Percentiles rank a stretch among this genome's conserved stretches.
These are phyloP conservation scores for Torulaspora delbrueckii DNA, from an alignment of 805 yeast species.

Conservation along the genomic window DNA sequence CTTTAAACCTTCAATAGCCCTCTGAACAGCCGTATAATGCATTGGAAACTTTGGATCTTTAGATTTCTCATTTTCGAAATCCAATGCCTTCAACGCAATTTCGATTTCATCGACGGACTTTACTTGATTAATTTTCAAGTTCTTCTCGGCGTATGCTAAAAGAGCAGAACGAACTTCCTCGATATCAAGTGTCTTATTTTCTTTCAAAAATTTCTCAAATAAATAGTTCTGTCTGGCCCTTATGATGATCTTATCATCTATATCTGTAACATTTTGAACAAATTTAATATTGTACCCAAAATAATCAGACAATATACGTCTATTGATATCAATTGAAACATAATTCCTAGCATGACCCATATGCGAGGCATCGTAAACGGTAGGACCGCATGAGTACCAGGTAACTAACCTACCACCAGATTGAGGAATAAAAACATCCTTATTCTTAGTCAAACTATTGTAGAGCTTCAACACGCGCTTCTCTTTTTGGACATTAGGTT, in stretches of 20 bases:
- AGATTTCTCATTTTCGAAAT: slow-evolving; percentile 46
- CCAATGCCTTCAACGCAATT: slow-evolving; percentile 32
- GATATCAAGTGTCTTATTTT: slow-evolving; percentile 31
- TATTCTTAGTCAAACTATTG: slow-evolving; percentile 79
- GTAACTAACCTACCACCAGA: slow-evolving; percentile 56
- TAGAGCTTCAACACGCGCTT: slow-evolving; percentile 56
- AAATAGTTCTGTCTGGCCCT: slow-evolving; percentile 88
- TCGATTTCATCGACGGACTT: neutral
- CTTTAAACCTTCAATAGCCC: slow-evolving; percentile 34
- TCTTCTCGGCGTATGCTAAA: slow-evolving; percentile 46
- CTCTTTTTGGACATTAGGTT: slow-evolving; percentile 33
- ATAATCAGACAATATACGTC: slow-evolving; percentile 83
- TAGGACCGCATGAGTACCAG: slow-evolving; percentile 99
- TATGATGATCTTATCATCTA: slow-evolving; percentile 92
- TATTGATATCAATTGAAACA: slow-evolving; percentile 87
- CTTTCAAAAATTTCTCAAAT: slow-evolving; percentile 53
- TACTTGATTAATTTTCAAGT: slow-evolving; percentile 43
- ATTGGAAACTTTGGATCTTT: slow-evolving; percentile 81
- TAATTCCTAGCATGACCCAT: slow-evolving; percentile 99
- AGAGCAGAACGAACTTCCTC: slow-evolving; percentile 40
- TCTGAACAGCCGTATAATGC: slow-evolving; percentile 67
- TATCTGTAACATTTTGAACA: slow-evolving; percentile 97
- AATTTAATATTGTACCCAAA: slow-evolving; percentile 85
- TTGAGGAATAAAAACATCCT: slow-evolving; percentile 72
- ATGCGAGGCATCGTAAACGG: slow-evolving; percentile 92